Conservation (phyloP, 1,284 basidiomycete genomes). For the Pascua sp. region DNA sequence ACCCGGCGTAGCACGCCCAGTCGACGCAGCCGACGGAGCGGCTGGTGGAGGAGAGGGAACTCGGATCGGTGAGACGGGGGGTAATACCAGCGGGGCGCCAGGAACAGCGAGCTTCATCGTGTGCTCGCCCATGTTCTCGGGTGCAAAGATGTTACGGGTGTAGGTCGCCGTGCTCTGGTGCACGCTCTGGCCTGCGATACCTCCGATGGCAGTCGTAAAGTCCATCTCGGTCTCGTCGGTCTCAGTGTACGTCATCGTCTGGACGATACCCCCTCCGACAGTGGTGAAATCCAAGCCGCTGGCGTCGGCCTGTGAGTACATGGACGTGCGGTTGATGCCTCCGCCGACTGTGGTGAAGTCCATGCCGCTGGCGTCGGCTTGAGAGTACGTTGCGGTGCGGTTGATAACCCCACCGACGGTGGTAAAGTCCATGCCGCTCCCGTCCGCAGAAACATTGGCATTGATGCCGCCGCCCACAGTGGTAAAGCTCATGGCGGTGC, state of each 20-base stretch:
- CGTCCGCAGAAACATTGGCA: neutral
- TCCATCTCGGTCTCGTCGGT: slow-evolving; percentile 4
- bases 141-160: slow-evolving; percentile 6
- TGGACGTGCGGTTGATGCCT: slow-evolving; percentile 2
- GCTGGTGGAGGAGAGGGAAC: too few species aligned
- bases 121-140: too few species aligned
- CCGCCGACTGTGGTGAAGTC: slow-evolving; percentile 8
- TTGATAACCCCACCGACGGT: slow-evolving; percentile 3
- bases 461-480: slow-evolving; percentile 40
- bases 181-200: neutral
- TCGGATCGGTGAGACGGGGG: too few species aligned
- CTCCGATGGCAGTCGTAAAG: slow-evolving; percentile 6
- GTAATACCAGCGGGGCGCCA: too few species aligned
- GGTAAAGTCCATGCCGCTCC: slow-evolving; percentile 25
- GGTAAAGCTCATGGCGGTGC: slow-evolving; percentile 38
- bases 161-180: slow-evolving; percentile 7
- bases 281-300: slow-evolving; percentile 9
- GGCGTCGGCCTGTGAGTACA: neutral
- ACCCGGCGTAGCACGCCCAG: neutral
- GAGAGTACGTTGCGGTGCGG: neutral
- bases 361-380: slow-evolving; percentile 1
- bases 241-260: neutral
- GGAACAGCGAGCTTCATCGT: too few species aligned
- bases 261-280: slow-evolving; percentile 6
- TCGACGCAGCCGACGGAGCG: neutral